These are phyloP conservation scores for Arachnomyces sp. DNA, from an alignment of 2,329 filamentous ascomycete species.

Conservation along the genomic window DNA sequence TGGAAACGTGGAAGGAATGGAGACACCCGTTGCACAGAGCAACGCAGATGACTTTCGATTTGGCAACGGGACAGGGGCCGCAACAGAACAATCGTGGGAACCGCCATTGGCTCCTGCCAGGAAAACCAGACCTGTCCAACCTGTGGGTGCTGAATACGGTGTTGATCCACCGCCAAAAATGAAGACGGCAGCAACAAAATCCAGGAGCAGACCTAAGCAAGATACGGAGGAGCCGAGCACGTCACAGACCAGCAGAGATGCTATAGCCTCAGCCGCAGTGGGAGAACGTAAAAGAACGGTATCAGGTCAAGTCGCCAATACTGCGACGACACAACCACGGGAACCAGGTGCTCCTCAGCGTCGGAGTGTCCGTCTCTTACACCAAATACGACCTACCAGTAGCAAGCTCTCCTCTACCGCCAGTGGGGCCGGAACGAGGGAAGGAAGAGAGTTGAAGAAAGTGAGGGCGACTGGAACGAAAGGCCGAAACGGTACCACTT, in stretches of 20 bases:
- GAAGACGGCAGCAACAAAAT: constrained; percentile 45
- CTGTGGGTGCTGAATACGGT: constrained; percentile 42
- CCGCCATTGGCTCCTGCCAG: constrained; percentile 37
- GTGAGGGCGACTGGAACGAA: constrained; percentile 67
- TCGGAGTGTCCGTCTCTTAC: constrained; percentile 66
- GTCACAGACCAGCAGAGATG: constrained; percentile 25
- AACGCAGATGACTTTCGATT: constrained; percentile 34
- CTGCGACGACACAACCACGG: constrained; percentile 46
- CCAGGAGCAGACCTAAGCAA: constrained; percentile 32
- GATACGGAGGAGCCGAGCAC: constrained; percentile 33
- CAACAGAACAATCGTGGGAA: constrained; percentile 29
- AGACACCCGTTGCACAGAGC: constrained; percentile 54
- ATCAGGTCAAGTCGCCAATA: constrained; percentile 64
- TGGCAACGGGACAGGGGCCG: constrained; percentile 22
- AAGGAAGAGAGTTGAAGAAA: constrained; percentile 72
- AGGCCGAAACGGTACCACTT: constrained; percentile 57
- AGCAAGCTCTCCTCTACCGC: constrained; percentile 56
- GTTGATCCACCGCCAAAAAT: constrained; percentile 58
- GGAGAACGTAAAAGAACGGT: constrained; percentile 79
- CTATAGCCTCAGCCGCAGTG: constrained; percentile 24
- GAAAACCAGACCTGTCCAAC: constrained; percentile 49
- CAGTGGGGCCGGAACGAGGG: constrained; percentile 51
- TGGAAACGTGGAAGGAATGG: constrained; percentile 48
- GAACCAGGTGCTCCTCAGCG: constrained; percentile 59
- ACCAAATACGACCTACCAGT: constrained; percentile 58